These are phyloP conservation scores for Mortierella sp. DNA, from an alignment of 371 early-diverging fungal genomes.

Conservation along the genomic window DNA sequence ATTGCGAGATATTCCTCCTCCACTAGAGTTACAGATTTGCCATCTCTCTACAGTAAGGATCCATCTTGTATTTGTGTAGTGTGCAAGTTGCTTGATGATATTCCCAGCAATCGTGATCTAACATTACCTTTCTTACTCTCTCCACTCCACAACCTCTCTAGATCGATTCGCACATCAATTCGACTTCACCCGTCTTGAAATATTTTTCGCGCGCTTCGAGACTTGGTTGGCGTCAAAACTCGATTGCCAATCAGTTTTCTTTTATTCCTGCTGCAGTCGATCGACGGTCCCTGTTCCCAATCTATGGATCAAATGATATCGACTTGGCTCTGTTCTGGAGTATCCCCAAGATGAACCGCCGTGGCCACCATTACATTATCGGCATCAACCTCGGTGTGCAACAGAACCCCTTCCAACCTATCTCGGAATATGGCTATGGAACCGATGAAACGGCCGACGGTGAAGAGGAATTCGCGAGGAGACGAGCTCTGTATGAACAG, in stretches of 20 bases:
- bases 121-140: not conserved
- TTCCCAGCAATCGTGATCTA: too few relatives aligned
- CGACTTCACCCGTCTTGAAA: slow-evolving; percentile 64
- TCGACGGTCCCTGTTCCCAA: slow-evolving; percentile 69
- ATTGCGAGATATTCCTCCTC: slow-evolving; percentile 45
- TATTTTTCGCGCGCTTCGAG: slow-evolving; percentile 76
- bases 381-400: slow-evolving; percentile 89
- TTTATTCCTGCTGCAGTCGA: slow-evolving; percentile 62
- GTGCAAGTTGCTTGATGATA: too few relatives aligned
- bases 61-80: not conserved
- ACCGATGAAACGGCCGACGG: slow-evolving; percentile 21
- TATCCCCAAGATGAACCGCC: slow-evolving; percentile 62
- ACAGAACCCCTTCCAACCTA: slow-evolving; percentile 71
- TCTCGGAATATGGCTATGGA: slow-evolving; percentile 17
- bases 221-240: slow-evolving; percentile 74
- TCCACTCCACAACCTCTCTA: slow-evolving; percentile 26
- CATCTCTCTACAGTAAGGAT: slow-evolving; percentile 40
- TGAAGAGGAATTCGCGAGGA: slow-evolving; percentile 48
- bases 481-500: slow-evolving; percentile 73
- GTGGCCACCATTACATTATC: slow-evolving; percentile 89
- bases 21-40: slow-evolving; percentile 51
- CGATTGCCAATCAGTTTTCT: slow-evolving; percentile 72
- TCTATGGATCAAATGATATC: slow-evolving; percentile 85
- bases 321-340: slow-evolving; percentile 92
- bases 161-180: slow-evolving; percentile 58